phyloP scores from a whole-genome alignment of 345 rosid species.

The Aurinia saxatilis region DNA sequence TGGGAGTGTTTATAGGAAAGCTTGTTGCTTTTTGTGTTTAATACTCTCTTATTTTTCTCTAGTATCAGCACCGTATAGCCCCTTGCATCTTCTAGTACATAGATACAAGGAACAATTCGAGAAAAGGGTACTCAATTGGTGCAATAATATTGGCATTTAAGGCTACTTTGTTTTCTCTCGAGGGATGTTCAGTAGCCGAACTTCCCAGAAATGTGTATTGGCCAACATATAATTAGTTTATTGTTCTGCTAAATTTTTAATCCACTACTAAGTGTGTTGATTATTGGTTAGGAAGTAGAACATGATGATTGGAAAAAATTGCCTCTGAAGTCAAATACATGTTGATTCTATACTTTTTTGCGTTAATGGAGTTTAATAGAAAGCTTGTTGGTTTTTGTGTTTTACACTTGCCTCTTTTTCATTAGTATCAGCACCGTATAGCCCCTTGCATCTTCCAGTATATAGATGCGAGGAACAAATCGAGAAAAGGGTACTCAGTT shows the following conservation, averaged over 20 bases:
- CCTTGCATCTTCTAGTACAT: slow-evolving; percentile 26
- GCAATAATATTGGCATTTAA: slow-evolving; percentile 20
- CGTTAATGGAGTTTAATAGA: too few relatives aligned
- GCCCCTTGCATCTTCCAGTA: slow-evolving; percentile 29
- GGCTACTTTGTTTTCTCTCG: background rate
- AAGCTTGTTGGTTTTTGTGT: too few relatives aligned
- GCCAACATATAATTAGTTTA: too few relatives aligned
- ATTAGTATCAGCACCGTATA: slow-evolving; percentile 18
- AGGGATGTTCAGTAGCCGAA: slow-evolving; percentile 8
- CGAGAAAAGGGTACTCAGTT: slow-evolving; percentile 32
- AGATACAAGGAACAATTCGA: slow-evolving; percentile 29
- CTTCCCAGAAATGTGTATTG: slow-evolving; percentile 1
- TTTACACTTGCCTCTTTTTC: too few relatives aligned
- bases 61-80: slow-evolving; percentile 27
- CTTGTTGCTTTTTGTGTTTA: too few relatives aligned
- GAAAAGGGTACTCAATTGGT: slow-evolving; percentile 32
- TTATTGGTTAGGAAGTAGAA: too few relatives aligned
- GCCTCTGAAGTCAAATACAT: too few relatives aligned
- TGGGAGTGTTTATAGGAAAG: too few relatives aligned
- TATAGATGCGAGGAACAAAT: slow-evolving; percentile 25
- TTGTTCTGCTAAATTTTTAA: too few relatives aligned
- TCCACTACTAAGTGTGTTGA: too few relatives aligned
- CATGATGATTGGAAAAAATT: too few relatives aligned
- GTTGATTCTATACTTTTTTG: too few relatives aligned
- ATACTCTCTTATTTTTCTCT: background rate